Conservation (phyloP, 306 rosid genomes). For the Lagenaria siceraria region DNA sequence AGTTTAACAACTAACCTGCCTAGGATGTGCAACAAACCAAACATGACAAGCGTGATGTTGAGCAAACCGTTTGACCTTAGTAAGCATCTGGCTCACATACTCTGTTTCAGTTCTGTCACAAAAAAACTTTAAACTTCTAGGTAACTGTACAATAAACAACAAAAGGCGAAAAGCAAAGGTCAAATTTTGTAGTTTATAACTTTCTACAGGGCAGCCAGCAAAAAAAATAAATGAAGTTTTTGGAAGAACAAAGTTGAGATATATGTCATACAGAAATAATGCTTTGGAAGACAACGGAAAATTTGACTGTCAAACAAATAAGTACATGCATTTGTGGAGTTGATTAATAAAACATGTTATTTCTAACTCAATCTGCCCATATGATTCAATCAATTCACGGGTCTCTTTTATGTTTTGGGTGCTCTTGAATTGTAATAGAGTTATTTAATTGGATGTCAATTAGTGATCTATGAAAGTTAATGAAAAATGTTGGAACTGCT, state of each 20-base stretch:
- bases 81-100: conserved; percentile 92
- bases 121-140: neutral
- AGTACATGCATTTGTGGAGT: neutral
- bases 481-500: neutral
- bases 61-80: conserved; percentile 81
- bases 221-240: neutral
- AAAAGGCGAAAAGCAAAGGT: neutral
- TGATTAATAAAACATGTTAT: neutral
- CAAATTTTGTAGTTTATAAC: neutral
- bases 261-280: neutral
- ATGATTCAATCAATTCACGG: neutral
- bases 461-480: neutral
- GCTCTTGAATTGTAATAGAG: neutral
- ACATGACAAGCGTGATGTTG: conserved; percentile 93
- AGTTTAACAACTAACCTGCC: conserved; percentile 48
- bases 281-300: neutral
- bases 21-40: conserved; percentile 97
- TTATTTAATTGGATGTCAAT: neutral
- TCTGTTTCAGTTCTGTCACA: conserved; percentile 81
- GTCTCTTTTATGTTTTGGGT: neutral
- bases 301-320: neutral
- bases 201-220: neutral
- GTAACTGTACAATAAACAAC: neutral
- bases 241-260: neutral
- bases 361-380: neutral